Base-by-base conservation (phyloP, 306 rosid genomes). In the Sophora flavescens region DNA sequence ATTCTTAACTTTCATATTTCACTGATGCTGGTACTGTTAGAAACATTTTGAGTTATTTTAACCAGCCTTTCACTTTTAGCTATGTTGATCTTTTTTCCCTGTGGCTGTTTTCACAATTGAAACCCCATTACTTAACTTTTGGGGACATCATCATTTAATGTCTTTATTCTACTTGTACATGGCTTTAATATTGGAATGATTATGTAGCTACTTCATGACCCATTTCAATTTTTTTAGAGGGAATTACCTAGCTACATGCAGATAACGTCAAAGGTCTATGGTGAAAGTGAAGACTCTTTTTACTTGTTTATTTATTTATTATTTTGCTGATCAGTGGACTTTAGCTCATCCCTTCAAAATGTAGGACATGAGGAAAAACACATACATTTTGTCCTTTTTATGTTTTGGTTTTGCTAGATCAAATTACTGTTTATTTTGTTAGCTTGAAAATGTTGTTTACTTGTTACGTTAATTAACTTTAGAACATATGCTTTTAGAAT, bases 81-180 rank as follows among this genome's bases (percentile, higher is more conserved):
- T 4, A 6, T n/a, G 14, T 56, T 72, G 14, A 45, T 32, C 13
- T 53, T 72, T 65, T 72, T 65, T 51, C 35, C 62, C 41, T 22
- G 22, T 28, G 14, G 16, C 22, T 79, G 74, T 72, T 65, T 71
- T 53, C 83, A 53, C 53, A 51, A 32, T 54, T 62, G 39, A 11
- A 63, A 8, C 38, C 18, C 30, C 28, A 16, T 62, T 41, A 41
- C 39, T 8, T 14, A 14, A 30, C 57, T 64, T 72, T 42, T 6
- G 33, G 33, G 77, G 76, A 45, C 70, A 73, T 56, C 48, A 65
- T 80, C 70, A 73, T 65, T 38, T 47, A 2, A 13, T 28, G 11
- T 44, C 51, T n/a, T 42, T 48, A 9, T 75, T 11, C 18, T 32
- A 15, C 60, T 75, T 11, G 35, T 32, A 15, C 60, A 13, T 41